Evolutionary conservation across 805 yeast genomes (phyloP), one percentile per base, ranked within the genome.

Genomic region (Maudiozyma turicensis): DNA sequence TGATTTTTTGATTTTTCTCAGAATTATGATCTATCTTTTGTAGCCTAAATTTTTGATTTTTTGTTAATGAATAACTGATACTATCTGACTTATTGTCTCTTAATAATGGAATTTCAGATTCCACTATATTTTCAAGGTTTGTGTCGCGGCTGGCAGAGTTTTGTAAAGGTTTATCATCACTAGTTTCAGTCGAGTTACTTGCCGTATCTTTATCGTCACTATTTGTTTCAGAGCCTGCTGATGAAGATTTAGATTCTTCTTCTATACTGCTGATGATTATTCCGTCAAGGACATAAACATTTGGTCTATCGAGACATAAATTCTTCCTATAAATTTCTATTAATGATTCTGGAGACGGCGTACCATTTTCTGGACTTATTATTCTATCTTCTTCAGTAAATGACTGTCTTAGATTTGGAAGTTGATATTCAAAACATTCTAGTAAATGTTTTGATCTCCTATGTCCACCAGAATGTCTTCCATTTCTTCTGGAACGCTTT

Each of bases 21-120:
- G 40, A 37, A 37, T 20, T 32, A 26, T 49, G 43, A 37, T 44
- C 46, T 34, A 35, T 44, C 28, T 44, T 60, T 28, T 55, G 54
- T 40, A 56, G 46, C 39, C 56, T 58, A 51, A 57, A 59, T 48
- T 57, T 59, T 50, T 61, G 64, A 46, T 61, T 60, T 46, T 60
- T 61, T 9, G 60, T 57, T 39, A 60, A 47, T 6, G 52, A 46
- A 30, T 44, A 48, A 20, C 43, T 39, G 31, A 48, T 44, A n/a
- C 40, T 32, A 2, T 39, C 46, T 2, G 9, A 9, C 3, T 11
- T 40, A n/a, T 6, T n/a, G 5, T 29, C 41, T 13, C 29, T 39
- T 14, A 5, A 5, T 15, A 29, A 39, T n/a, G 29, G 11, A 3
- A n/a, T 11, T 8, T 20, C 42, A 5, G 42, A n/a, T n/a, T 20